Percentiles rank a stretch among this genome's conserved stretches.
These are phyloP conservation scores for Verticillium nonalfalfae DNA, from an alignment of 2,329 filamentous ascomycete species.

Conservation along the genomic window DNA sequence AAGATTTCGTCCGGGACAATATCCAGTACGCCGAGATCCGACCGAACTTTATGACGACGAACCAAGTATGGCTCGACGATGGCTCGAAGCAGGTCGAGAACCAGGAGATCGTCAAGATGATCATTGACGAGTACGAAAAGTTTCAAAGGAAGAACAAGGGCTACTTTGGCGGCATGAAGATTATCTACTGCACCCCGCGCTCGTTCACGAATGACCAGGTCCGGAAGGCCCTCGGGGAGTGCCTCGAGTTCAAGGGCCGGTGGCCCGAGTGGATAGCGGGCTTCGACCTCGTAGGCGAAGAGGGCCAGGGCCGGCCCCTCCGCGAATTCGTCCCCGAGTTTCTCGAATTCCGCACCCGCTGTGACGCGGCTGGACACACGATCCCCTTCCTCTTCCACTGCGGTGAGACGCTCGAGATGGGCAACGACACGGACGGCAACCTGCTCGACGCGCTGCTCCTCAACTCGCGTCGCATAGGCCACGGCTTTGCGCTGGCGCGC, in stretches of 20 bases:
- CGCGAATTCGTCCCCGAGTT: constrained; percentile 49
- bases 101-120: constrained; percentile 52
- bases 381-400: constrained; percentile 75
- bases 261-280: constrained; percentile 59
- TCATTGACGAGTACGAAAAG: constrained; percentile 44
- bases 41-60: constrained; percentile 60
- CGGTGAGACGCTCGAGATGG: constrained; percentile 65
- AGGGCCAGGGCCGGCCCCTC: constrained; percentile 53
- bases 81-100: constrained; percentile 47
- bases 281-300: constrained; percentile 66
- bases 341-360: constrained; percentile 47
- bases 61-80: constrained; percentile 54
- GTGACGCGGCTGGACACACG: constrained; percentile 37
- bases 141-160: constrained; percentile 33
- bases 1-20: constrained; percentile 56
- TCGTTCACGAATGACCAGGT: constrained; percentile 46
- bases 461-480: constrained; percentile 63
- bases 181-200: constrained; percentile 65
- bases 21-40: constrained; percentile 68
- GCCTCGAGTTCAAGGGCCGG: constrained; percentile 49
- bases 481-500: constrained; percentile 63
- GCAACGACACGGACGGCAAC: constrained; percentile 59
- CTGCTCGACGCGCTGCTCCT: constrained; percentile 62
- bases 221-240: constrained; percentile 49
- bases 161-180: constrained; percentile 59